Conservation (phyloP, 352 stramenopile species). For the Globisporangium orthogonon region DNA sequence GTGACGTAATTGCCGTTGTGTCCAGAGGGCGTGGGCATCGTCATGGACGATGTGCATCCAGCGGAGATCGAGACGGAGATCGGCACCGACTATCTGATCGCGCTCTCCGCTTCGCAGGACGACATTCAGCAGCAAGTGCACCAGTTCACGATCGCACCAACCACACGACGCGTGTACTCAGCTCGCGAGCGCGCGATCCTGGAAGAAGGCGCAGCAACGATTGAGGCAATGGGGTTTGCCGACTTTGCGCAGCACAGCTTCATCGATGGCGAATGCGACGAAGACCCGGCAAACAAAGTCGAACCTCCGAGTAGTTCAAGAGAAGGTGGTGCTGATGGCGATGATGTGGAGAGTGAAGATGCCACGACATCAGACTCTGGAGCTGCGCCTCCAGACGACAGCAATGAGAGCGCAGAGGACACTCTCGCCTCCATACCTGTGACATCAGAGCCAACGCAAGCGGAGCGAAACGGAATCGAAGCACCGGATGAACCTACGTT, state of each 20-base stretch:
- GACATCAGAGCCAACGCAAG: conserved; percentile 18
- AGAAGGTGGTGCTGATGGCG: background rate
- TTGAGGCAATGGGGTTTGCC: conserved; percentile 23
- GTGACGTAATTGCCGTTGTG: background rate
- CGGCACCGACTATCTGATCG: conserved; percentile 46
- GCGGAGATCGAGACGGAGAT: conserved; percentile 25
- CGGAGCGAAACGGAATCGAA: conserved; percentile 32
- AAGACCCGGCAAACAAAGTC: background rate
- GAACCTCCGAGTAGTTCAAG: background rate
- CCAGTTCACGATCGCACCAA: conserved; percentile 30
- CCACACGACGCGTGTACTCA: conserved; percentile 43
- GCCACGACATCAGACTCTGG: background rate
- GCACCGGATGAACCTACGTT: conserved; percentile 27
- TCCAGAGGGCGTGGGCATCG: conserved; percentile 44
- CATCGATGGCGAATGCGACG: background rate
- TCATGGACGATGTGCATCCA: conserved; percentile 60
- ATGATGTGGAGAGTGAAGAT: conserved; percentile 11
- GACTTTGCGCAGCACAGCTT: conserved; percentile 13
- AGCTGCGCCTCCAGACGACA: conserved; percentile 1
- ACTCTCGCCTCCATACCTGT: background rate
- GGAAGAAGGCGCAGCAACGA: conserved; percentile 3
- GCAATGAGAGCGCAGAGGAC: background rate
- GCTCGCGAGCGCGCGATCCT: conserved; percentile 41
- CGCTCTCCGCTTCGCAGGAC: conserved; percentile 30
- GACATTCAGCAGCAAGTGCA: conserved; percentile 29